Evolutionary conservation across 495 filamentous ascomycete species (phyloP), one percentile per base, ranked within the genome.

Genomic region (Tetracladium marchalianum): DNA sequence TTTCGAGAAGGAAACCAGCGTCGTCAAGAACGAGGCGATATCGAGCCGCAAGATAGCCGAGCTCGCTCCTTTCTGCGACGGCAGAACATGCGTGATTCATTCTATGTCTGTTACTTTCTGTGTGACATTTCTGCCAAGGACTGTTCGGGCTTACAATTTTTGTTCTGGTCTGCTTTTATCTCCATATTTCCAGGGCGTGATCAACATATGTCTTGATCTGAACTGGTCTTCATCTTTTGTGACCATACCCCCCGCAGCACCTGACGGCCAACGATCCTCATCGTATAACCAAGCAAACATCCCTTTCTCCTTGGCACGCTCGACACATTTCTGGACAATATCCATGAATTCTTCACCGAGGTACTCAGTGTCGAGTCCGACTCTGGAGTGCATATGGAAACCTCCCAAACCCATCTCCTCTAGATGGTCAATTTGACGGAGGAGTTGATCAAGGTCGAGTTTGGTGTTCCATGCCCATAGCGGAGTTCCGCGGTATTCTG

Each of bases 241-340:
- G 1, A 60, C 54, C 17, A 33, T 31, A 1, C 57, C 57, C 12
- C 57, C 57, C 5, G 54, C 54, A 2, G 47, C 22, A 11, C 57
- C 57, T 10, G 44, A 50, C 6, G 57, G 57, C 57, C 57, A 60
- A 4, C 57, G 39, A 47, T 60, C 57, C 11, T 60, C 57, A 42
- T 60, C 57, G 27, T 58, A 51, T 34, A 60, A 24, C 18, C 57
- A 60, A 31, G 57, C 57, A 1, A 60, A 43, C 50, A 60, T 44
- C 2, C 47, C 45, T 35, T 60, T 60, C 15, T 35, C 43, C 17
- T 54, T 44, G 5, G 57, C 57, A 39, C 57, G 51, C 11, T 57
- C 54, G 4, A 60, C 57, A 47, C 57, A 60, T 12, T 44, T 33
- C 9, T 35, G 15, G 1, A 60, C 46, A 16, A 52, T 39, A 32